phyloP scores from a whole-genome alignment of 306 rosid genomes.

The Castanospermum australe region DNA sequence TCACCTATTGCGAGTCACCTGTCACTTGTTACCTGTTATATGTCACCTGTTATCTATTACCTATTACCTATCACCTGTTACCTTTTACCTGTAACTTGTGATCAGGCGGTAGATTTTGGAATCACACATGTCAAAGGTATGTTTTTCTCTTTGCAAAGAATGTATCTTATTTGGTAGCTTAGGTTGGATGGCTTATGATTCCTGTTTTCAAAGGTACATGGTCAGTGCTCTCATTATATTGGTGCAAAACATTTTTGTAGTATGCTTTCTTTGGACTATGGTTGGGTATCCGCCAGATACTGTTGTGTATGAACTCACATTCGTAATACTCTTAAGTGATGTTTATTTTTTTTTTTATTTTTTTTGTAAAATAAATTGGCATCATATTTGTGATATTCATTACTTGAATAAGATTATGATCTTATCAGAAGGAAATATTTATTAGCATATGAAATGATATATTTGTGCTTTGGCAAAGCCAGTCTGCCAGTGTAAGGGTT shows the following conservation, averaged over 20 bases:
- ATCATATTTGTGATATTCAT: neutral
- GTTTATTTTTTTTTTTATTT: neutral
- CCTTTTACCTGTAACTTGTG: too few relatives aligned
- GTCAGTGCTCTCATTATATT: neutral
- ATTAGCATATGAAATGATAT: neutral
- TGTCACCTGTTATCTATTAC: too few relatives aligned
- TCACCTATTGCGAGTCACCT: too few relatives aligned
- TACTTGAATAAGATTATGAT: neutral
- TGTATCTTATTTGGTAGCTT: neutral
- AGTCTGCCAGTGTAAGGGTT: neutral
- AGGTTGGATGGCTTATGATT: neutral
- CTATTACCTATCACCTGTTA: too few relatives aligned
- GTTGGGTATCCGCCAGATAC: neutral
- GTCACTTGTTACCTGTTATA: too few relatives aligned
- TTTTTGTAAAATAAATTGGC: neutral
- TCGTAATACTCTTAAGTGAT: neutral
- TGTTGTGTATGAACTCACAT: neutral
- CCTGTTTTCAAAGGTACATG: neutral
- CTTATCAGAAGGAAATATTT: neutral
- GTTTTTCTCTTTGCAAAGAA: neutral
- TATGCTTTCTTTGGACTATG: neutral
- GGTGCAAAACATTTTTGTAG: neutral
- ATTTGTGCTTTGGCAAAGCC: neutral
- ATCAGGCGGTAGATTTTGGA: constrained; percentile 75
- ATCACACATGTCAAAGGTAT: constrained; percentile 66